These are phyloP conservation scores for Durio zibethinus DNA, from an alignment of 345 rosid genomes.

Conservation along the genomic window DNA sequence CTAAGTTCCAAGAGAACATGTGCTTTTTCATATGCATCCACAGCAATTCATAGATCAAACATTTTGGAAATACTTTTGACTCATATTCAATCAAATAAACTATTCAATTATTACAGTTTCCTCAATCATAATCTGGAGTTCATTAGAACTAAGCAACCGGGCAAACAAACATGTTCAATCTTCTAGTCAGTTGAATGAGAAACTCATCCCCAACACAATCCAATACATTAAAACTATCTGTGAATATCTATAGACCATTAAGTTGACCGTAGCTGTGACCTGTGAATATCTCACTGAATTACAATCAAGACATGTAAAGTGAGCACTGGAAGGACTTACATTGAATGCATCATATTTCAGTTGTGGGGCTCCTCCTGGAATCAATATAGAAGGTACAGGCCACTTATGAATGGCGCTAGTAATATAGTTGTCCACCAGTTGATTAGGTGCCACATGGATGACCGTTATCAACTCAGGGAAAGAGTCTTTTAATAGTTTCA, in stretches of 20 bases:
- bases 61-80: background rate
- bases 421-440: conserved; percentile 56
- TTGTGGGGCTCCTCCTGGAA: conserved; percentile 60
- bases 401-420: conserved; percentile 40
- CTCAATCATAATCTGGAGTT: background rate
- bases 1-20: background rate
- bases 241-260: background rate
- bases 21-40: background rate
- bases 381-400: conserved; percentile 69
- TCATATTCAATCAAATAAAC: background rate
- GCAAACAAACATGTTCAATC: background rate
- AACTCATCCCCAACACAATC: background rate
- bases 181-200: background rate
- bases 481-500: conserved; percentile 48
- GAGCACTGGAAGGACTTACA: conserved; percentile 41
- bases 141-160: background rate
- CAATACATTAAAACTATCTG: background rate
- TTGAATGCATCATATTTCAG: conserved; percentile 74
- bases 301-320: background rate
- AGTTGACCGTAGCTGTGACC: background rate
- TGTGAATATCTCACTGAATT: background rate
- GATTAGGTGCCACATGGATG: conserved; percentile 79
- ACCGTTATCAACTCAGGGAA: conserved; percentile 47
- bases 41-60: background rate
- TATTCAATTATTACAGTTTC: background rate